These are phyloP conservation scores for Leccinellum rugosiceps DNA, from an alignment of 768 basidiomycete species.

Conservation along the genomic window DNA sequence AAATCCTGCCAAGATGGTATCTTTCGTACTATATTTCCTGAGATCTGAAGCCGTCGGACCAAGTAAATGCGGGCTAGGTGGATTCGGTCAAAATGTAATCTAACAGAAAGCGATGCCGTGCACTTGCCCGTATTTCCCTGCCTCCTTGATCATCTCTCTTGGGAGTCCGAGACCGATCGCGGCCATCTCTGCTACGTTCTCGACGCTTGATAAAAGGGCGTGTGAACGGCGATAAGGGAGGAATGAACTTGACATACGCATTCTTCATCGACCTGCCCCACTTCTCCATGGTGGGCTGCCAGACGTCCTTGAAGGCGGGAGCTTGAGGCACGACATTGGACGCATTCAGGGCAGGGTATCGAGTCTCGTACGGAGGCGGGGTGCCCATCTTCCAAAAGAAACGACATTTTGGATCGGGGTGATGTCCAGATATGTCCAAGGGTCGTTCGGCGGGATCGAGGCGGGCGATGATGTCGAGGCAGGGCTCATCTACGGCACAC, in stretches of 20 bases:
- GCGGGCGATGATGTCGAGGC: conserved; percentile 71
- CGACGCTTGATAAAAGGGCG: conserved; percentile 51
- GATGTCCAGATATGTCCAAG: conserved; percentile 74
- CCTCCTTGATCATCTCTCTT: conserved; percentile 65
- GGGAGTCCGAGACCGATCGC: conserved; percentile 80
- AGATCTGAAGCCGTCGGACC: conserved; percentile 95
- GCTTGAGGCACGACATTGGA: conserved; percentile 79
- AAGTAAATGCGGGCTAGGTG: conserved; percentile 72
- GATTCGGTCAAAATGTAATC: background rate
- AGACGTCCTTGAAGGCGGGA: conserved; percentile 51
- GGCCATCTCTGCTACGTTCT: conserved; percentile 84
- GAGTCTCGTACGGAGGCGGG: conserved; percentile 71
- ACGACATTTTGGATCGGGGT: conserved; percentile 91
- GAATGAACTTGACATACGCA: conserved; percentile 52
- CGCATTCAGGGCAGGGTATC: conserved; percentile 74
- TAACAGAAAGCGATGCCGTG: background rate
- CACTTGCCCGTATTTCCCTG: conserved; percentile 79
- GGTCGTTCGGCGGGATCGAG: conserved; percentile 81
- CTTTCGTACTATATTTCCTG: conserved; percentile 66
- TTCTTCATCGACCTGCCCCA: conserved; percentile 90
- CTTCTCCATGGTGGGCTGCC: conserved; percentile 72
- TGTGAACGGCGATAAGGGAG: conserved; percentile 4
- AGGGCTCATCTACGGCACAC: conserved; percentile 81
- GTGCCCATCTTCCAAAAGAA: conserved; percentile 89
- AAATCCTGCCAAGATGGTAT: conserved; percentile 91